These are phyloP conservation scores for Aquilaria yunnanensis DNA, from an alignment of 345 rosid genomes.

Conservation along the genomic window DNA sequence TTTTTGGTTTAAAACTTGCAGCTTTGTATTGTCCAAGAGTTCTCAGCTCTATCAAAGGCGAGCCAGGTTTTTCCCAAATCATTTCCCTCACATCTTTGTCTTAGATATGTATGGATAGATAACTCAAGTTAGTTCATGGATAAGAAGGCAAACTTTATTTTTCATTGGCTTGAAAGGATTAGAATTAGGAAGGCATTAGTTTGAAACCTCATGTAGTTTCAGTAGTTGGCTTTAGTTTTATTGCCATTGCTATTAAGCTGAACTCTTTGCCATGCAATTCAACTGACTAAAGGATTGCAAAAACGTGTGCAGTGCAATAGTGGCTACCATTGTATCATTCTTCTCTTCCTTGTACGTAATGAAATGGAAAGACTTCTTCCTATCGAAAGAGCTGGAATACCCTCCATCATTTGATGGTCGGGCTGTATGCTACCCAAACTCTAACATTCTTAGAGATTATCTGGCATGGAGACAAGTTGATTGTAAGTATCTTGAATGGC, in stretches of 20 bases:
- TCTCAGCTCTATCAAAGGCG: constrained; percentile 55
- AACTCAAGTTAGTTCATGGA: too few species aligned
- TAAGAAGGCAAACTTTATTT: too few species aligned
- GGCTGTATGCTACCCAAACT: constrained; percentile 79
- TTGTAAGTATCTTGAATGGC: constrained; percentile 45
- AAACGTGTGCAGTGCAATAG: constrained; percentile 41
- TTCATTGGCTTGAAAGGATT: too few species aligned
- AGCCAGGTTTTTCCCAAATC: constrained; percentile 40
- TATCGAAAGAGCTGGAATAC: constrained; percentile 54
- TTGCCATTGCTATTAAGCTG: too few species aligned
- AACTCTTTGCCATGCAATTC: too few species aligned
- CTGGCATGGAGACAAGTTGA: constrained; percentile 97
- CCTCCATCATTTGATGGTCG: constrained; percentile 88
- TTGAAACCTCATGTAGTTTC: too few species aligned
- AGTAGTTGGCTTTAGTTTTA: too few species aligned
- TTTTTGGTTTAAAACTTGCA: constrained; percentile 25
- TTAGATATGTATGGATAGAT: not conserved
- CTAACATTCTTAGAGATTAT: constrained; percentile 73
- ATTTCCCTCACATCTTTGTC: not conserved
- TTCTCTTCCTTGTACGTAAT: constrained; percentile 64
- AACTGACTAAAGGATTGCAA: too few species aligned
- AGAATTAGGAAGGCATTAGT: too few species aligned
- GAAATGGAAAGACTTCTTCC: constrained; percentile 78
- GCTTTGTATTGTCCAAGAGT: constrained; percentile 68
- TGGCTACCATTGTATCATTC: constrained; percentile 59